Evolutionary conservation across 495 filamentous ascomycete genomes (phyloP).

Genomic region (Penicillium tannophilum): DNA sequence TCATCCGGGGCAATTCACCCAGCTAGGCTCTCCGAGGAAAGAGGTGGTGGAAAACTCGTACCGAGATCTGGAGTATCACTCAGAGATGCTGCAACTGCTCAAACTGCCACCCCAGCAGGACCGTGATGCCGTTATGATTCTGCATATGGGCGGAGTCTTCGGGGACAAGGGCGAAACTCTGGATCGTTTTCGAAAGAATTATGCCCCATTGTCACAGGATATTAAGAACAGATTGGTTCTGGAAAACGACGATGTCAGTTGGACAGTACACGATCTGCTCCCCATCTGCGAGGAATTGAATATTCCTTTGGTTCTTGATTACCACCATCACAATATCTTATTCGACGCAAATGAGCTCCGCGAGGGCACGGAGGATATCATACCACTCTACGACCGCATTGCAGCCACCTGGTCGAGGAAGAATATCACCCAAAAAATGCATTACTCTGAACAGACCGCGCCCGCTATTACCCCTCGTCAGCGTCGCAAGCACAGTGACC

Average conservation of each 20-base stretch:
- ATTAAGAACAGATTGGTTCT: conserved; percentile 83
- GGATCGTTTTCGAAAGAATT: conserved; percentile 79
- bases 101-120: conserved; percentile 77
- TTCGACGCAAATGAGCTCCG: conserved; percentile 72
- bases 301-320: conserved; percentile 92
- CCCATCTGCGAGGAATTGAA: conserved; percentile 91
- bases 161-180: conserved; percentile 85
- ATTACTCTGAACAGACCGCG: conserved; percentile 82
- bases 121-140: conserved; percentile 89
- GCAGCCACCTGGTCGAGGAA: conserved; percentile 84
- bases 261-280: conserved; percentile 87
- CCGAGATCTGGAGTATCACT: conserved; percentile 87
- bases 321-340: conserved; percentile 93
- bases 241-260: conserved; percentile 92
- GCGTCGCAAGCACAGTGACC: conserved; percentile 79
- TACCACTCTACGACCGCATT: conserved; percentile 70
- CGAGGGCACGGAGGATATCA: conserved; percentile 85
- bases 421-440: conserved; percentile 91
- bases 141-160: conserved; percentile 92
- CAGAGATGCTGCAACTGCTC: conserved; percentile 79
- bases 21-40: conserved; percentile 76
- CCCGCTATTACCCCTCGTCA: conserved; percentile 74
- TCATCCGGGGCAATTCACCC: conserved; percentile 93
- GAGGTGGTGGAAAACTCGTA: conserved; percentile 75
- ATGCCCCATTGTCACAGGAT: conserved; percentile 60